Conservation (phyloP, 345 rosid genomes). For the Pseudoturritis turrita region DNA sequence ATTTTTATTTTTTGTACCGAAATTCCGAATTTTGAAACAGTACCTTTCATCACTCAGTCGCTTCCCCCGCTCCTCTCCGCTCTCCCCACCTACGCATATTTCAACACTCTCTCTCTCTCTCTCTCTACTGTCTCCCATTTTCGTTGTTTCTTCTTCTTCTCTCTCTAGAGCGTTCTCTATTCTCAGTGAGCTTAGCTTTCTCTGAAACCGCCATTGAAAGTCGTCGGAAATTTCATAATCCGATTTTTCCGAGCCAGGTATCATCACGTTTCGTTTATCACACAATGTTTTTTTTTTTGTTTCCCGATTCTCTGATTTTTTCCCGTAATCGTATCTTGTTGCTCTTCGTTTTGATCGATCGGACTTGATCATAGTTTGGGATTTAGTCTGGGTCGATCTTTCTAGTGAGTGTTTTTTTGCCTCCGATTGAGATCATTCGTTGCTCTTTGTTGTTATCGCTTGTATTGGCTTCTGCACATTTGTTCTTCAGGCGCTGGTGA, state of each 20-base stretch:
- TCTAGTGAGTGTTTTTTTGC: conserved; percentile 2
- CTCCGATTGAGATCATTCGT: not conserved
- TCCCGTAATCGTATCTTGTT: conserved; percentile 2
- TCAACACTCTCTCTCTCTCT: conserved; percentile 14
- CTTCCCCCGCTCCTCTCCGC: conserved; percentile 39
- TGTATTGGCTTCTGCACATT: not conserved
- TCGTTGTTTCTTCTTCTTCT: not conserved
- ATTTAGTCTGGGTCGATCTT: conserved; percentile 36
- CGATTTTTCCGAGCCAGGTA: conserved; percentile 24
- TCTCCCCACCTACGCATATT: conserved; percentile 25
- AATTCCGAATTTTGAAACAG: conserved; percentile 48
- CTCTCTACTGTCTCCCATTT: conserved; percentile 22
- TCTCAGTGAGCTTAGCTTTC: conserved; percentile 10
- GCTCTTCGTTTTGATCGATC: conserved; percentile 17
- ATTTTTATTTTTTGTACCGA: not conserved
- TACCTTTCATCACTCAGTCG: conserved; percentile 58
- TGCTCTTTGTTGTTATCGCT: conserved; percentile 22
- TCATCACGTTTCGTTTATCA: conserved; percentile 22
- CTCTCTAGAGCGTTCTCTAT: conserved; percentile 5
- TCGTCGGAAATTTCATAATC: conserved; percentile 24
- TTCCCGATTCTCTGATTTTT: not conserved
- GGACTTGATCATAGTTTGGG: not conserved
- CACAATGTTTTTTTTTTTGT: not conserved
- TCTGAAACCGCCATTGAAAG: conserved; percentile 20
- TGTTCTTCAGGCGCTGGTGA: not conserved